Evolutionary conservation across 805 yeast species (phyloP).

Genomic region (Starmerella khaoyaiensis): DNA sequence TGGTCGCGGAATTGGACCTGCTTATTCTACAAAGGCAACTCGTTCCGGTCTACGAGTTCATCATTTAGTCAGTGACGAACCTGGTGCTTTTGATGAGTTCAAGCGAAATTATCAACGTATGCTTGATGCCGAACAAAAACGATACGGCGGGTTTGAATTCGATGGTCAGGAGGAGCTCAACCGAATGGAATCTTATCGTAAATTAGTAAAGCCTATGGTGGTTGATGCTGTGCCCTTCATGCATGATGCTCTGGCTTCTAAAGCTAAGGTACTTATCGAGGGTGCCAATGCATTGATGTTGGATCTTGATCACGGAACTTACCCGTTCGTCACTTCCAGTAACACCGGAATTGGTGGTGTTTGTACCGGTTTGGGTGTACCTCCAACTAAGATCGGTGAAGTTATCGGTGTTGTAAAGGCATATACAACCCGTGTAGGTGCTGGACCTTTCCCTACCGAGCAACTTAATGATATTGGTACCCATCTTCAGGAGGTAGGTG

Average conservation of each 20-base stretch:
- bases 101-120: constrained; percentile 63
- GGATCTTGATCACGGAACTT: constrained; percentile 95
- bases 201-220: constrained; percentile 72
- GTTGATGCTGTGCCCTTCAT: constrained; percentile 76
- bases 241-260: constrained; percentile 57
- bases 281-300: constrained; percentile 98
- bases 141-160: constrained; percentile 78
- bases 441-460: constrained; percentile 98
- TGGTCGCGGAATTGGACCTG: constrained; percentile 98
- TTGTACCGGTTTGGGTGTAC: constrained; percentile 87
- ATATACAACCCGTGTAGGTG: constrained; percentile 97
- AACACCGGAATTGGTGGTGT: constrained; percentile 97
- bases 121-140: constrained; percentile 64
- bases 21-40: constrained; percentile 91
- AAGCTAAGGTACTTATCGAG: constrained; percentile 71
- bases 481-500: constrained; percentile 78
- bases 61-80: constrained; percentile 80
- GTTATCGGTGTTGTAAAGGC: constrained; percentile 96
- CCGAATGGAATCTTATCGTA: constrained; percentile 61
- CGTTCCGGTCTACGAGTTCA: constrained; percentile 96
- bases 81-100: constrained; percentile 88
- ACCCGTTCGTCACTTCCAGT: constrained; percentile 93
- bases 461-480: constrained; percentile 82
- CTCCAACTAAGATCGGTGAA: constrained; percentile 72
- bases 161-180: constrained; percentile 70